Evolutionary conservation across 2,329 filamentous ascomycete species (phyloP).

Genomic region (Metarhizium anisopliae): DNA sequence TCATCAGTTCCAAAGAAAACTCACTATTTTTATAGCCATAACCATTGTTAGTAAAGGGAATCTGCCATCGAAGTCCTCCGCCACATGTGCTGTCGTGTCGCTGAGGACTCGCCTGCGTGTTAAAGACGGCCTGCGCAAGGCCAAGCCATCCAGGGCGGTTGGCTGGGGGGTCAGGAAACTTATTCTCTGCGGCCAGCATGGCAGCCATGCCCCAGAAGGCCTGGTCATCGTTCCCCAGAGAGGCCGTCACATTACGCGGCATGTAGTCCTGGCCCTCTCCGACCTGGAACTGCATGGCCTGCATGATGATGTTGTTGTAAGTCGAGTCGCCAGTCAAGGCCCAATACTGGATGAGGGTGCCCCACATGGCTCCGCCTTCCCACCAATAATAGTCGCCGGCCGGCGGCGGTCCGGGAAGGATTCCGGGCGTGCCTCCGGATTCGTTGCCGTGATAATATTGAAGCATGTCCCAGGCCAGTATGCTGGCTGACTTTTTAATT

Average conservation of each 20-base stretch:
- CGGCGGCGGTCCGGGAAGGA: slow-evolving; percentile 39
- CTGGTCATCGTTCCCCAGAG: slow-evolving; percentile 61
- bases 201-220: slow-evolving; percentile 61
- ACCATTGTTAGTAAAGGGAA: slow-evolving; percentile 52
- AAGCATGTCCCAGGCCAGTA: slow-evolving; percentile 5
- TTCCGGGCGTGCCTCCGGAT: slow-evolving; percentile 4
- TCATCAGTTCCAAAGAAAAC: slow-evolving; percentile 7
- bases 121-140: not conserved
- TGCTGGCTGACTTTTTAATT: slow-evolving; percentile 5
- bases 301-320: slow-evolving; percentile 50
- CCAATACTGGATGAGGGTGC: slow-evolving; percentile 61
- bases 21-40: slow-evolving; percentile 65
- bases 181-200: slow-evolving; percentile 56
- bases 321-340: slow-evolving; percentile 54
- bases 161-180: slow-evolving; percentile 48
- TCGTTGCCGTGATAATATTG: slow-evolving; percentile 7
- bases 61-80: not conserved
- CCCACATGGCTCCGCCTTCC: slow-evolving; percentile 61
- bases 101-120: not conserved
- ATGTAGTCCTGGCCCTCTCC: slow-evolving; percentile 48
- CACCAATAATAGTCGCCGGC: slow-evolving; percentile 59
- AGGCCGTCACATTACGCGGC: slow-evolving; percentile 48
- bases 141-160: slow-evolving; percentile 33
- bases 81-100: not conserved
- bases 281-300: slow-evolving; percentile 48